Conservation (phyloP, 805 yeast species). For the Suhomyces xylopsoci region DNA sequence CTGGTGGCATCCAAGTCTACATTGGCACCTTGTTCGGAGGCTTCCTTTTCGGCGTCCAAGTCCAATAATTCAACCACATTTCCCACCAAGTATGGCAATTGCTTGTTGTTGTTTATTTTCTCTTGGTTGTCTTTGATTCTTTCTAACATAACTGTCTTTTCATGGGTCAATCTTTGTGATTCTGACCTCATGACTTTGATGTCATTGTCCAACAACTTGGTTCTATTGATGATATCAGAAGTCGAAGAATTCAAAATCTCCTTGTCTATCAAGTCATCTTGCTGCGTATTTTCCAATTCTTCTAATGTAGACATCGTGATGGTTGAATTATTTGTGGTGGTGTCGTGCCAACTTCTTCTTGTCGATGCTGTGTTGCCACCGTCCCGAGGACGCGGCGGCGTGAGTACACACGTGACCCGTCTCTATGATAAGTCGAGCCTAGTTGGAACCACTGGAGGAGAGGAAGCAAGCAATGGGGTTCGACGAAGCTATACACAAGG, state of each 20-base stretch:
- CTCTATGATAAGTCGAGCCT: not conserved
- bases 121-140: slow-evolving; percentile 94
- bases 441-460: not conserved
- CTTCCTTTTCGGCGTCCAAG: slow-evolving; percentile 78
- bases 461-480: not conserved
- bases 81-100: slow-evolving; percentile 93
- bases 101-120: slow-evolving; percentile 92
- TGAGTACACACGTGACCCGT: not conserved
- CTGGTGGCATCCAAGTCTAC: slow-evolving; percentile 89
- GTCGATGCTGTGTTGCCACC: slow-evolving; percentile 3
- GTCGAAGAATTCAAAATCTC: slow-evolving; percentile 80
- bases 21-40: slow-evolving; percentile 89
- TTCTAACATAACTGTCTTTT: slow-evolving; percentile 87
- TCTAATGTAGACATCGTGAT: slow-evolving; percentile 76
- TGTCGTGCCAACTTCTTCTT: not conserved
- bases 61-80: slow-evolving; percentile 94
- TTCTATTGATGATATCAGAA: slow-evolving; percentile 78
- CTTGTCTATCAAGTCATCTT: slow-evolving; percentile 66
- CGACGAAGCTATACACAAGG: slow-evolving; percentile 1
- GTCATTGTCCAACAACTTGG: slow-evolving; percentile 88
- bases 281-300: slow-evolving; percentile 58
- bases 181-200: slow-evolving; percentile 94
- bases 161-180: slow-evolving; percentile 85
- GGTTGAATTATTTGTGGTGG: not conserved
- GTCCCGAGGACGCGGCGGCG: not conserved